Evolutionary conservation across 2,329 filamentous ascomycete genomes (phyloP).

Genomic region (Botrytis medusae): DNA sequence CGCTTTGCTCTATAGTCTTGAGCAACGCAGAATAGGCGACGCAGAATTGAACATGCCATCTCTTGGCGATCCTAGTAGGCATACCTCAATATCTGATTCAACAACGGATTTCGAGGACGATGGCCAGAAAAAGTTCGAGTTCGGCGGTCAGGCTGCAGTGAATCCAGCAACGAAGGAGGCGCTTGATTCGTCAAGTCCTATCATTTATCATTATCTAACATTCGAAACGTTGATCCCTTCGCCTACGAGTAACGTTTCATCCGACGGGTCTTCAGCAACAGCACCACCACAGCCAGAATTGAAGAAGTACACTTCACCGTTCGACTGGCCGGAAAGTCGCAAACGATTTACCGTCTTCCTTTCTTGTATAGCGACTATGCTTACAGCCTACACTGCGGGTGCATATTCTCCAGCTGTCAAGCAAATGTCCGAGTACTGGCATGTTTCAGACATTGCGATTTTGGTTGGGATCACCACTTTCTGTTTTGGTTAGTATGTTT

Average conservation of each 20-base stretch:
- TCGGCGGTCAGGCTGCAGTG: not conserved
- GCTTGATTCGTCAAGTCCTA: slow-evolving; percentile 26
- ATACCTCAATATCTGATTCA: slow-evolving; percentile 19
- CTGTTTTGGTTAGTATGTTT: slow-evolving; percentile 55
- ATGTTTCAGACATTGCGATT: slow-evolving; percentile 64
- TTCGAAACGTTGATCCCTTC: slow-evolving; percentile 36
- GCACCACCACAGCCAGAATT: slow-evolving; percentile 63
- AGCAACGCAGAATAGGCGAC: slow-evolving; percentile 26
- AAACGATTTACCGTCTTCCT: slow-evolving; percentile 72
- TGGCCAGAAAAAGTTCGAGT: slow-evolving; percentile 15
- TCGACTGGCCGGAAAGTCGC: slow-evolving; percentile 66
- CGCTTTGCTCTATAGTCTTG: not conserved
- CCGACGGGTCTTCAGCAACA: slow-evolving; percentile 14
- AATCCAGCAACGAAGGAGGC: slow-evolving; percentile 14
- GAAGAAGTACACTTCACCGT: slow-evolving; percentile 65
- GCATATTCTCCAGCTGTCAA: slow-evolving; percentile 70
- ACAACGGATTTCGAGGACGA: slow-evolving; percentile 22
- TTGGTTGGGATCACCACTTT: slow-evolving; percentile 78
- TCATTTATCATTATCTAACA: slow-evolving; percentile 39
- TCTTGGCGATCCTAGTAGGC: slow-evolving; percentile 27
- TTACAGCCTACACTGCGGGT: slow-evolving; percentile 80
- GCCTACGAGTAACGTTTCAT: slow-evolving; percentile 26
- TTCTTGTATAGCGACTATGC: slow-evolving; percentile 71
- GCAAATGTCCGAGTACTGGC: slow-evolving; percentile 66
- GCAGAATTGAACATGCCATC: slow-evolving; percentile 26